Evolutionary conservation across 2,329 filamentous ascomycete genomes (phyloP), one percentile per base, ranked within the genome.

Genomic region (Xylariales sp.): DNA sequence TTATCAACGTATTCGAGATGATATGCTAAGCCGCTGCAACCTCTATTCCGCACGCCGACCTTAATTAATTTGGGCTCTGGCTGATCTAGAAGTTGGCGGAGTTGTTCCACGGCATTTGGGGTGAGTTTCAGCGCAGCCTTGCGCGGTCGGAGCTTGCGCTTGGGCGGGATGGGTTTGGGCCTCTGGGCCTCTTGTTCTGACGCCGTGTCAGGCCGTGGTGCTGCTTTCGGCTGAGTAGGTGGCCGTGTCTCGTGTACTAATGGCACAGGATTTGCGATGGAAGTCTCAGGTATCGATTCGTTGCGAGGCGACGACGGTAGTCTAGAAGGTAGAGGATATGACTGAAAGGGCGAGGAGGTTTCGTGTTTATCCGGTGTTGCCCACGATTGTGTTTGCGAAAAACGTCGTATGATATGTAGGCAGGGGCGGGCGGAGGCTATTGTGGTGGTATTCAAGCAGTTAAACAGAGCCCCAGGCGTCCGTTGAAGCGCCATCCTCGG

Each of bases 1-100:
- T 94, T 94, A 75, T 98, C 94, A 57, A 98, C 95, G 75, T 95
- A 99, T 81, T 98, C 94, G 34, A 99, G 84, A 77, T 97, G 90
- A 79, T 99, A 99, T 39, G 94, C 91, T 72, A 98, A 83, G 16
- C 96, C 96, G 60, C 94, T 97, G 81, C 96, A 99, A 9, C 96
- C 96, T 72, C 93, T 88, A 80, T 97, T 97, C 80, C 91, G 93
- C 69, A 98, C 96, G 12, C 96, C 94, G 5, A 99, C 93, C 75
- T 96, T 91, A 79, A 99, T 97, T 72, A 97, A 86, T 82, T 97
- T 97, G 1, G 94, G 94, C 32, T 96, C 90, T 0, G 96, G 96
- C 75, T 94, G 91, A 69, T 94, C 89, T 6, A 97, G 86, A 45
- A 99, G 82, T 18, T 86, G 85, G 65, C 89, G 89, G 41, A 99